A percentile compares a stretch with the other conserved stretches of the same genome.
Evolutionary conservation across 768 basidiomycete genomes (phyloP).

Genomic region (Pisolithus sp.): DNA sequence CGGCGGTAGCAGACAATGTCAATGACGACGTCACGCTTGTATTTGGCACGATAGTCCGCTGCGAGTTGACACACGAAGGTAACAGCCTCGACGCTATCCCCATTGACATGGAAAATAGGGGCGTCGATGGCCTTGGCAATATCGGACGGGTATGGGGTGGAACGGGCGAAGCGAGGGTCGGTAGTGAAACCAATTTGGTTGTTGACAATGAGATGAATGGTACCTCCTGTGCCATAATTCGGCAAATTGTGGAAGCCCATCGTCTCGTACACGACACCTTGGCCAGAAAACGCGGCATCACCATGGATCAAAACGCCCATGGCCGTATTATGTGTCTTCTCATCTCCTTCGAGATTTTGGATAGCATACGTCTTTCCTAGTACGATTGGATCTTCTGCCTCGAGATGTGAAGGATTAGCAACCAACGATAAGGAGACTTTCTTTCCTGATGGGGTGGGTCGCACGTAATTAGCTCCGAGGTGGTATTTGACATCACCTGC

Average conservation of each 20-base stretch:
- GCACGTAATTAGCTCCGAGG: constrained; percentile 96
- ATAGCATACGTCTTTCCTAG: constrained; percentile 97
- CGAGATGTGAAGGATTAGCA: constrained; percentile 97
- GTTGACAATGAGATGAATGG: constrained; percentile 97
- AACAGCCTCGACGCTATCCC: constrained; percentile 96
- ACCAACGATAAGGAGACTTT: constrained; percentile 96
- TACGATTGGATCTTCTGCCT: constrained; percentile 97
- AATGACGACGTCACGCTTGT: constrained; percentile 97
- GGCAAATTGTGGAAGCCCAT: constrained; percentile 97
- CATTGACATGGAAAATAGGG: constrained; percentile 99
- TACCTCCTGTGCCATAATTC: constrained; percentile 94
- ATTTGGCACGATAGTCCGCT: constrained; percentile 96
- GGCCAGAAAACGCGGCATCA: constrained; percentile 97
- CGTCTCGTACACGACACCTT: constrained; percentile 98
- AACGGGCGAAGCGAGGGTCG: constrained; percentile 94
- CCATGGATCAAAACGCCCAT: constrained; percentile 97
- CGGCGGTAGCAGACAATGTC: constrained; percentile 99
- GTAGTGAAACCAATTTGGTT: constrained; percentile 99
- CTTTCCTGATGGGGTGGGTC: constrained; percentile 97
- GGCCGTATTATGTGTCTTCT: constrained; percentile 70
- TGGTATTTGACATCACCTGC: constrained; percentile 99
- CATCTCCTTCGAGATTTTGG: constrained; percentile 90
- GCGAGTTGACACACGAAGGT: constrained; percentile 98
- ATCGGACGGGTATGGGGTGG: constrained; percentile 96
- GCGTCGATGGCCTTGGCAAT: constrained; percentile 98